A percentile compares a stretch with the other conserved stretches of the same genome.
Conservation (phyloP, 768 basidiomycete species). For the Clathrus columnatus region DNA sequence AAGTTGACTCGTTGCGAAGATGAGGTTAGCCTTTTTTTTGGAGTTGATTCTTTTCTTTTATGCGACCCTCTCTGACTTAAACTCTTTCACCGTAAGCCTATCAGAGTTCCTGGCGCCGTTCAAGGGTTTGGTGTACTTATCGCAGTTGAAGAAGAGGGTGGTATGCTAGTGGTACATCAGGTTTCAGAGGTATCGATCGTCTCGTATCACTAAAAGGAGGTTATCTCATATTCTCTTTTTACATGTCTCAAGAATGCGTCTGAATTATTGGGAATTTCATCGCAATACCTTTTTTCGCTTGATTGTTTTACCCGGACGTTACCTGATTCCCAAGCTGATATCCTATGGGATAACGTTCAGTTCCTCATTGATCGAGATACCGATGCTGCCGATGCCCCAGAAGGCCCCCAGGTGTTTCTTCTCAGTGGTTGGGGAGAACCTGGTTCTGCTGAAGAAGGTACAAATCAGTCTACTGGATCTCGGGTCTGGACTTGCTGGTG, state of each 20-base stretch:
- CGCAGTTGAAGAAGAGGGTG: slow-evolving; percentile 52
- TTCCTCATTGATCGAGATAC: slow-evolving; percentile 44
- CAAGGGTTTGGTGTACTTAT: slow-evolving; percentile 81
- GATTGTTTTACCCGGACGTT: slow-evolving; percentile 67
- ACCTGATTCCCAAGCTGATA: slow-evolving; percentile 52
- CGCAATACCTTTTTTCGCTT: slow-evolving; percentile 58
- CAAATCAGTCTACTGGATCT: slow-evolving; percentile 27
- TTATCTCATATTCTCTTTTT: background rate
- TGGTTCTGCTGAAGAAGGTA: slow-evolving; percentile 33
- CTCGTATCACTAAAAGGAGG: background rate
- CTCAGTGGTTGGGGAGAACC: slow-evolving; percentile 66
- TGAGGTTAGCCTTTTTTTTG: slow-evolving; percentile 37
- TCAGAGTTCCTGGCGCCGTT: slow-evolving; percentile 70
- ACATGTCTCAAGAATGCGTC: slow-evolving; percentile 62
- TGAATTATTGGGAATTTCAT: slow-evolving; percentile 66
- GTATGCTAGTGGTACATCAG: slow-evolving; percentile 54
- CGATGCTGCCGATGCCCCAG: background rate
- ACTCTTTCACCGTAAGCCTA: slow-evolving; percentile 43
- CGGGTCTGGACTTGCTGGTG: slow-evolving; percentile 63
- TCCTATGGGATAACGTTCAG: slow-evolving; percentile 67
- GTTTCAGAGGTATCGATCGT: slow-evolving; percentile 60
- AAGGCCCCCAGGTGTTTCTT: slow-evolving; percentile 53
- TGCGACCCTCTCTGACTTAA: background rate
- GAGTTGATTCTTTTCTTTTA: background rate
- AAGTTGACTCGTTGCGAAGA: slow-evolving; percentile 62